These are phyloP conservation scores for Exsudoporus frostii DNA, from an alignment of 768 basidiomycete genomes.

Conservation along the genomic window DNA sequence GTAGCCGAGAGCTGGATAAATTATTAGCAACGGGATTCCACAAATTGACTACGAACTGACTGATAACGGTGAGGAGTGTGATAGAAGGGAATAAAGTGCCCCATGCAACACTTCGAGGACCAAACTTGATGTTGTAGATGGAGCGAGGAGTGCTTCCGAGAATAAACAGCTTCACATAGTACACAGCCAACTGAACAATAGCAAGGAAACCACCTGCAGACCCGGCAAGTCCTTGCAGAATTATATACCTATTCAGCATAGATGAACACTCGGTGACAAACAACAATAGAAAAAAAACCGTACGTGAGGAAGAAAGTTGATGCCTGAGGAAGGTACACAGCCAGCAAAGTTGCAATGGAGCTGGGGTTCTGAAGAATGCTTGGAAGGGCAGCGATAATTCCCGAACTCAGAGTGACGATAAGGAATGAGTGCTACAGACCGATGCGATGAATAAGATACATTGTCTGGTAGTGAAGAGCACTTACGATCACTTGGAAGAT, in stretches of 20 bases:
- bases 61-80: conserved; percentile 81
- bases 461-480: conserved; percentile 12
- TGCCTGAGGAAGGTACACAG: conserved; percentile 73
- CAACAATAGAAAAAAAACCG: conserved; percentile 11
- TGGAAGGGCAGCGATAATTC: conserved; percentile 71
- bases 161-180: conserved; percentile 88
- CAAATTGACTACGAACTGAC: conserved; percentile 38
- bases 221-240: conserved; percentile 78
- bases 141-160: conserved; percentile 87
- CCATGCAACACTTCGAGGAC: conserved; percentile 62
- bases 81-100: conserved; percentile 70
- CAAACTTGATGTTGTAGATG: conserved; percentile 81
- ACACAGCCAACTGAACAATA: conserved; percentile 69
- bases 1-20: conserved; percentile 62
- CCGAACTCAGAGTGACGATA: conserved; percentile 80
- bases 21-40: not conserved
- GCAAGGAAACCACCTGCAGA: conserved; percentile 80
- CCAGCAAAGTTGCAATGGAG: conserved; percentile 67
- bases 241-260: conserved; percentile 53
- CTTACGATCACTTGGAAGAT: conserved; percentile 88
- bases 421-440: conserved; percentile 82
- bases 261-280: not conserved
- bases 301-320: conserved; percentile 91
- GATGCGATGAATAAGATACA: not conserved
- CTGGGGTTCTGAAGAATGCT: conserved; percentile 63